These are phyloP conservation scores for Chlorella sp. DNA, from an alignment of 139 green algal species.

Conservation along the genomic window DNA sequence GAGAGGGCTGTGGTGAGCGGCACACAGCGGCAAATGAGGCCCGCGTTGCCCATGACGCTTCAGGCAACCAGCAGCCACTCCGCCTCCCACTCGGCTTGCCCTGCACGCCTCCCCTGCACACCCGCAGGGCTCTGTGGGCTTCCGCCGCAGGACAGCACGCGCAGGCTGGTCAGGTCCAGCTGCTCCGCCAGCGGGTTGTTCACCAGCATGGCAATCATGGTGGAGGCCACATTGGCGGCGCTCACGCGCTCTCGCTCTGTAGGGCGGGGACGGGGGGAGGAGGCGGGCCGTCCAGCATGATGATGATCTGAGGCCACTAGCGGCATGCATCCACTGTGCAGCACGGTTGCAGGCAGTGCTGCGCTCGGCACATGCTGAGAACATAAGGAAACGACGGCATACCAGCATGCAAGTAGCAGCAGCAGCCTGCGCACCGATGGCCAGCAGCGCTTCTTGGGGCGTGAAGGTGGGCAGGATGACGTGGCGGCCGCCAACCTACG, in stretches of 20 bases:
- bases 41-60: no score
- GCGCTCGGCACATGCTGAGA: neutral
- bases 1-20: no score
- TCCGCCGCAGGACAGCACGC: conserved; percentile 88
- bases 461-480: conserved; percentile 79
- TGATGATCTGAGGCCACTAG: neutral
- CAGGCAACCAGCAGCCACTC: no score
- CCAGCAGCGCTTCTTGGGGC: conserved; percentile 62
- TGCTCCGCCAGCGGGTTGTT: conserved; percentile 73
- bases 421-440: conserved; percentile 63
- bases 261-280: neutral
- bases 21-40: no score
- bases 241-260: conserved; percentile 86
- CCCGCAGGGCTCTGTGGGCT: conserved; percentile 63
- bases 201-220: conserved; percentile 89
- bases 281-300: neutral
- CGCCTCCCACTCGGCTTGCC: no score
- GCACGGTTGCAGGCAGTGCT: no score
- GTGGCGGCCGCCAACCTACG: conserved; percentile 77
- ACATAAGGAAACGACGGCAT: neutral
- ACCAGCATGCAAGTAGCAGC: neutral
- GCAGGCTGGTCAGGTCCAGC: conserved; percentile 78
- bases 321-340: no score
- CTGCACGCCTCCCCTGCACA: neutral
- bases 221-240: conserved; percentile 86